These are phyloP conservation scores for Microthyrium microscopicum DNA, from an alignment of 2,329 filamentous ascomycete species.

Conservation along the genomic window DNA sequence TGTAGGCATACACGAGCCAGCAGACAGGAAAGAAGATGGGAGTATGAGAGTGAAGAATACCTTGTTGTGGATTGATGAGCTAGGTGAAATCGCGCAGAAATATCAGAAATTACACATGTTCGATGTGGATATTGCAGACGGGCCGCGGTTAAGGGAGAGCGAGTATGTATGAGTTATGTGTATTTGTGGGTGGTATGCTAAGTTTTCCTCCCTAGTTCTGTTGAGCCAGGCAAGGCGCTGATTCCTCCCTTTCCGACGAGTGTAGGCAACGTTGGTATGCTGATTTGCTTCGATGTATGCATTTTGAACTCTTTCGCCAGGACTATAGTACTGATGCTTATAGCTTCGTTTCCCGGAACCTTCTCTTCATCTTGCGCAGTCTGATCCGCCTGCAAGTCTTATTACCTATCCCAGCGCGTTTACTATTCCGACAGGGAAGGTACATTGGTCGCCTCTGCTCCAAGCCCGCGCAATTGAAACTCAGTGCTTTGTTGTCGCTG, in stretches of 20 bases:
- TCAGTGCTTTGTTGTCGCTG: slow-evolving; percentile 72
- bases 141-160: slow-evolving; percentile 45
- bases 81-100: slow-evolving; percentile 39
- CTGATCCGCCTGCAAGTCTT: slow-evolving; percentile 56
- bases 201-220: slow-evolving; percentile 19
- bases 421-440: slow-evolving; percentile 66
- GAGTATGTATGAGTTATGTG: slow-evolving; percentile 18
- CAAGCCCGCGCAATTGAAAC: slow-evolving; percentile 75
- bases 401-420: slow-evolving; percentile 83
- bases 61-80: slow-evolving; percentile 47
- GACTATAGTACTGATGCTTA: too few relatives aligned
- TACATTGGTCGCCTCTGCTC: slow-evolving; percentile 73
- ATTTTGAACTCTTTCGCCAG: too few relatives aligned
- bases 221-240: slow-evolving; percentile 50
- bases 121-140: slow-evolving; percentile 46
- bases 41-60: slow-evolving; percentile 43
- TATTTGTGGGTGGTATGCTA: background rate
- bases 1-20: slow-evolving; percentile 73
- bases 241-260: slow-evolving; percentile 54
- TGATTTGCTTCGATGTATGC: slow-evolving; percentile 92
- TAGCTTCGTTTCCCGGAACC: slow-evolving; percentile 71
- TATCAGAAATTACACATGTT: slow-evolving; percentile 93
- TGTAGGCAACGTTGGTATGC: slow-evolving; percentile 58
- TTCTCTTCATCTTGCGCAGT: slow-evolving; percentile 45
- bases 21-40: slow-evolving; percentile 19